phyloP scores from a whole-genome alignment of 306 rosid genomes.

The Glycine tomentella region DNA sequence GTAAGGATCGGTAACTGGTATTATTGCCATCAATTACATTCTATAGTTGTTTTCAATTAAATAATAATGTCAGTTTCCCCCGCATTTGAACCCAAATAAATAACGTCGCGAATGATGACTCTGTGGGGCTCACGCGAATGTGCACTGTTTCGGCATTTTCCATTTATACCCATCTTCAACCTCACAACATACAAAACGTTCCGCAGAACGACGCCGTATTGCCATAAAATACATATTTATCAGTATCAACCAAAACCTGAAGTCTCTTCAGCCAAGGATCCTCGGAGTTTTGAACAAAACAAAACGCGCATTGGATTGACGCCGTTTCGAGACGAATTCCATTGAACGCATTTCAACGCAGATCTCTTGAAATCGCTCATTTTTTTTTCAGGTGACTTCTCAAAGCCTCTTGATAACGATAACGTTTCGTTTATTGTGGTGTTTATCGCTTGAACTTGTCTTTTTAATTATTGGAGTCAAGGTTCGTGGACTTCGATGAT shows the following conservation, averaged over 20 bases:
- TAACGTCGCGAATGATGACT: background rate
- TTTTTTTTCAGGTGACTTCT: conserved; percentile 20
- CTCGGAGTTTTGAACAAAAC: background rate
- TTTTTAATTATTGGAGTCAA: conserved; percentile 4
- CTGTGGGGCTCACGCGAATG: conserved; percentile 18
- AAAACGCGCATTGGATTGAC: conserved; percentile 6
- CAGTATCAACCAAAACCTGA: no score
- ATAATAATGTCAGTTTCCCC: no score
- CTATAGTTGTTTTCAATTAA: no score
- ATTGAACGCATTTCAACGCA: no score
- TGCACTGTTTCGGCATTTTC: conserved; percentile 1
- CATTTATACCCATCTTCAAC: background rate
- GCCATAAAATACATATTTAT: background rate
- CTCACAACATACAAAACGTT: conserved; percentile 1
- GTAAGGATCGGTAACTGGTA: no score
- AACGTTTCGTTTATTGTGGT: background rate
- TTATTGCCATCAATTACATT: no score
- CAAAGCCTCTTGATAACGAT: no score
- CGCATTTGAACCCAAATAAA: no score
- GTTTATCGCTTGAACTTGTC: conserved; percentile 9
- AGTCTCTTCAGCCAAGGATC: conserved; percentile 5
- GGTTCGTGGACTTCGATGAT: conserved; percentile 10
- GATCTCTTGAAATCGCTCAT: conserved; percentile 44
- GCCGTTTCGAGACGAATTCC: conserved; percentile 26
- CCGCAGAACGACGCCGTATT: conserved; percentile 3